Evolutionary conservation across 805 yeast species (phyloP), one percentile per base, ranked within the genome.

Genomic region (Spathaspora sp.): DNA sequence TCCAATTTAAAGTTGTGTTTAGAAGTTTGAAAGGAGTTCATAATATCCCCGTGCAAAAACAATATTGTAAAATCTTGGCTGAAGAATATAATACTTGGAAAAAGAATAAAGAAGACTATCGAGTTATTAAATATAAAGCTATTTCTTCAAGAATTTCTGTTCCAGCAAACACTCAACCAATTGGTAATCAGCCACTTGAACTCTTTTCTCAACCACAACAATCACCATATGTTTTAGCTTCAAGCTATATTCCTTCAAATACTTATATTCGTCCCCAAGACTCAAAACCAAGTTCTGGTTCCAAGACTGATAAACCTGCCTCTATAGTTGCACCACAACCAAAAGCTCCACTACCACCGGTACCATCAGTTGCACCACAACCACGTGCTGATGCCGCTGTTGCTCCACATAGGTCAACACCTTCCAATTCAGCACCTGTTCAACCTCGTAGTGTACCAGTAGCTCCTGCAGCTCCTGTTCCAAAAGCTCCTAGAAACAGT

Each of bases 1-100:
- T 32, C 10, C 31, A 29, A 28, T 42, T 44, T 12, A 32, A 23
- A 31, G n/a, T 29, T 16, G 35, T 48, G 29, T 48, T 48, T 19
- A 42, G 46, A 32, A 12, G 18, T 18, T 48, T 48, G 11, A 48
- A 48, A 38, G 46, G 50, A 5, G 18, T 8, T 10, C 12, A 20
- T 20, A 16, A 42, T 17, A 19, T 46, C n/a, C 23, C 23, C 20
- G 43, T 17, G 17, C 35, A 32, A 12, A 48, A 48, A 31, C 26
- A 23, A n/a, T 48, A 31, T 42, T 48, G 50, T 31, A 44, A 48
- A 42, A 19, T 48, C 7, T 42, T 48, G 11, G 46, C 50, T 11
- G 29, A 42, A 19, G 50, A 48, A 26, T 48, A 40, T 31, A 8
- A 12, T 8, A 42, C 12, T 14, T 48, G 43, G 42, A 48, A 42